Percentiles rank a stretch among this genome's conserved stretches.
phyloP scores from a whole-genome alignment of 306 rosid genomes.

The Betula pendula region DNA sequence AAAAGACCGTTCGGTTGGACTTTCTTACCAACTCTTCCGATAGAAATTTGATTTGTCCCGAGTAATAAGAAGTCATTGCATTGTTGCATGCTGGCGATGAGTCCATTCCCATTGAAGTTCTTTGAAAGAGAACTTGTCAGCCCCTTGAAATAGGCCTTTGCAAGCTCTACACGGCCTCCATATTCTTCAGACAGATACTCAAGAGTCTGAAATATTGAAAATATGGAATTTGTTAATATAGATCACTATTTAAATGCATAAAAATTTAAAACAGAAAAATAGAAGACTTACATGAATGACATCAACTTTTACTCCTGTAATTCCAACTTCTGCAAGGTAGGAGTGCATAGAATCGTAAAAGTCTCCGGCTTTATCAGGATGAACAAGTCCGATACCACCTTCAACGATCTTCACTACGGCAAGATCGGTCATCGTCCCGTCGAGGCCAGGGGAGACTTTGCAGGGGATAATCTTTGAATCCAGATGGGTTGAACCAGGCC shows the following conservation, averaged over 20 bases:
- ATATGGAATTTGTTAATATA: neutral
- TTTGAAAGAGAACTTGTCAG: slow-evolving; percentile 57
- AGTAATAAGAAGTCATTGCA: slow-evolving; percentile 94
- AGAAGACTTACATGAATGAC: slow-evolving; percentile 67
- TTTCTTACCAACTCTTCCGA: slow-evolving; percentile 76
- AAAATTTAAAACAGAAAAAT: neutral
- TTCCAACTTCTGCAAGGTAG: slow-evolving; percentile 61
- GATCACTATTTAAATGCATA: neutral
- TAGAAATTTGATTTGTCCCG: slow-evolving; percentile 65
- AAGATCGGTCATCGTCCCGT: slow-evolving; percentile 74
- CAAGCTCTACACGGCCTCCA: slow-evolving; percentile 86
- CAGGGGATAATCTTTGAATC: slow-evolving; percentile 53
- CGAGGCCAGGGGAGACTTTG: slow-evolving; percentile 69
- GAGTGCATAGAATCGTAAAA: slow-evolving; percentile 85
- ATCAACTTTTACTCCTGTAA: slow-evolving; percentile 85
- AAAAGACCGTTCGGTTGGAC: neutral
- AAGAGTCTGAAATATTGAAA: slow-evolving; percentile 41
- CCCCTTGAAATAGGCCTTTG: slow-evolving; percentile 71
- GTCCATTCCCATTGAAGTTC: slow-evolving; percentile 75
- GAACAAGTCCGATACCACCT: slow-evolving; percentile 79
- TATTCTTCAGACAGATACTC: slow-evolving; percentile 70
- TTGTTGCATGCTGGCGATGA: slow-evolving; percentile 91
- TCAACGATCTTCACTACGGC: slow-evolving; percentile 66
- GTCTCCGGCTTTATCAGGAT: slow-evolving; percentile 68
- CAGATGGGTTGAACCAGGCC: slow-evolving; percentile 70